phyloP scores from a whole-genome alignment of 768 basidiomycete genomes.

The Galerina marginata region DNA sequence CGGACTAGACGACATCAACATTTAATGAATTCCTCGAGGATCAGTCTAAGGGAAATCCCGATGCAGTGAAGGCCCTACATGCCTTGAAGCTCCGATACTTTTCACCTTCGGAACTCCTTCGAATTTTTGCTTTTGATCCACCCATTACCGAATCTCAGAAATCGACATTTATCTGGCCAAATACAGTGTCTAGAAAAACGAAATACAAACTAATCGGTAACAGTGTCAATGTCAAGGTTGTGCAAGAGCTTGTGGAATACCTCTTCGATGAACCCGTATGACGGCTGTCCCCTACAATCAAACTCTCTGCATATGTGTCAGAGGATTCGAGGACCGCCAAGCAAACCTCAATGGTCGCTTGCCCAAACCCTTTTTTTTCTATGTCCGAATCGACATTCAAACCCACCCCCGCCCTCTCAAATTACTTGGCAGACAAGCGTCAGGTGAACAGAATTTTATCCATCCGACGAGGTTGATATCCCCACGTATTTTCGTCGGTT shows the following conservation, averaged over 20 bases:
- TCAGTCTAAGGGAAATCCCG: conserved; percentile 41
- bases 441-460: conserved; percentile 22
- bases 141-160: conserved; percentile 13
- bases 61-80: conserved; percentile 59
- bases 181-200: conserved; percentile 62
- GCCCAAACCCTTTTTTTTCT: conserved; percentile 10
- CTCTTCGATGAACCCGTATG: conserved; percentile 43
- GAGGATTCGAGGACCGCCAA: background rate
- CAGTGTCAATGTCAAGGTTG: conserved; percentile 80
- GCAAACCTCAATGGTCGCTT: conserved; percentile 21
- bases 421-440: background rate
- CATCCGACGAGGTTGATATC: conserved; percentile 17
- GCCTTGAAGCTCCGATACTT: conserved; percentile 77
- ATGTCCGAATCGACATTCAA: conserved; percentile 3
- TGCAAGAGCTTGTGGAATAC: conserved; percentile 64
- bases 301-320: too few relatives aligned
- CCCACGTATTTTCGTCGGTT: too few relatives aligned
- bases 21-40: conserved; percentile 62
- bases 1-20: conserved; percentile 57
- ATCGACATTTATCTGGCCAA: conserved; percentile 65
- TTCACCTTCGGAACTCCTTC: conserved; percentile 71
- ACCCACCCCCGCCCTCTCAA: conserved; percentile 18
- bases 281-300: too few relatives aligned
- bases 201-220: conserved; percentile 83
- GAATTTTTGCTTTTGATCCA: conserved; percentile 64